Evolutionary conservation across 129 eudicot species (phyloP).

Genomic region (Scalesia atractyloides): DNA sequence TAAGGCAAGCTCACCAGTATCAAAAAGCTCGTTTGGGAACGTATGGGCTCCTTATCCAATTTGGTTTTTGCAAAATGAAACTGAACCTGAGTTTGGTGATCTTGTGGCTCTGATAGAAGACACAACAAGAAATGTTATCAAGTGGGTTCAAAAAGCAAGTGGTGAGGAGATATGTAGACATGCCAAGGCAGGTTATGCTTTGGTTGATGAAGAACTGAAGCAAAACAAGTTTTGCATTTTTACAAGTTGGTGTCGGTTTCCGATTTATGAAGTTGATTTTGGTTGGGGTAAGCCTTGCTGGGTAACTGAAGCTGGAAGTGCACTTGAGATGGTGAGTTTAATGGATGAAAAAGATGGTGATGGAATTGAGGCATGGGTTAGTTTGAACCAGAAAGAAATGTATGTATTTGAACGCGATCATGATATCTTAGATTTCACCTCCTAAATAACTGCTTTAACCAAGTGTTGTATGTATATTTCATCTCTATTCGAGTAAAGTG

Average conservation of each 20-base stretch:
- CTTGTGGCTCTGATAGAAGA: slow-evolving; percentile 25
- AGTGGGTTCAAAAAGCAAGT: slow-evolving; percentile 13
- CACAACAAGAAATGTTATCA: slow-evolving; percentile 26
- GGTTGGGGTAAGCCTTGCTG: slow-evolving; percentile 43
- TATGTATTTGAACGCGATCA: slow-evolving; percentile 26
- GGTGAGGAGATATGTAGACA: slow-evolving; percentile 30
- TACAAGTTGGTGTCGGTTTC: slow-evolving; percentile 38
- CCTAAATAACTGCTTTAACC: slow-evolving; percentile 6
- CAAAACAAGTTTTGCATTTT: slow-evolving; percentile 26
- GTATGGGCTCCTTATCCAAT: slow-evolving; percentile 30
- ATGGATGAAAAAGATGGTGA: slow-evolving; percentile 32
- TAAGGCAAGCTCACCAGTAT: slow-evolving; percentile 14
- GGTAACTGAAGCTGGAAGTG: slow-evolving; percentile 4
- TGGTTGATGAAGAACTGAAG: slow-evolving; percentile 28
- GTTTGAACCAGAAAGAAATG: slow-evolving; percentile 38
- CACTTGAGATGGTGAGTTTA: slow-evolving; percentile 10
- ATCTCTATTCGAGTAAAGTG: background rate
- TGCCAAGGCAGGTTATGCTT: slow-evolving; percentile 13
- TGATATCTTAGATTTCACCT: slow-evolving; percentile 19
- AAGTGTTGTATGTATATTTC: background rate
- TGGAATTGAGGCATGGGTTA: slow-evolving; percentile 41
- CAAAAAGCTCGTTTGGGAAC: slow-evolving; percentile 32
- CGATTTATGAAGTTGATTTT: slow-evolving; percentile 33
- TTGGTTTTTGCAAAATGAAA: slow-evolving; percentile 8
- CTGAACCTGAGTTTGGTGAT: slow-evolving; percentile 3